Evolutionary conservation across 345 rosid species (phyloP), one percentile per base, ranked within the genome.

Genomic region (Stellera chamaejasme): DNA sequence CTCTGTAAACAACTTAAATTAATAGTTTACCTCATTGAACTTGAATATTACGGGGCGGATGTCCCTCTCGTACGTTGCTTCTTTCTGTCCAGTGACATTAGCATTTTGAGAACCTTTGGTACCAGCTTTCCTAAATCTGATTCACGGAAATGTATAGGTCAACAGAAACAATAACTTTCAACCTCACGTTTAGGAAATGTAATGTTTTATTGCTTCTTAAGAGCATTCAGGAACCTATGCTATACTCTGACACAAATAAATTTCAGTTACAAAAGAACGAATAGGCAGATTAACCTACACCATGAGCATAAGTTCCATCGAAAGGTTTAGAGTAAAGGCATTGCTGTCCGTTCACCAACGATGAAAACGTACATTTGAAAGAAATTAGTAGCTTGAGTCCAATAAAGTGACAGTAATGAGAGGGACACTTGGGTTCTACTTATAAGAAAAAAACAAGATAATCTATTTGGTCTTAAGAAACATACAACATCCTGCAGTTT

Each of bases 21-120:
- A 56, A 23, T 56, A 48, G 12, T 6, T 36, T 73, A 88, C 99
- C 96, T 92, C 99, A 57, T 92, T 92, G 58, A 67, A 92, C 78
- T 84, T 88, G 73, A 88, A 92, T 62, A 92, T 77, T 67, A 88
- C 61, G 57, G 97, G 98, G 4, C 75, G 83, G 27, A 72, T 73
- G 64, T 86, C 86, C 79, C 89, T 86, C 62, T 75, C 77, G 6
- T 61, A 74, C 12, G 84, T 73, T 50, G 71, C 66, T 50, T 64
- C 55, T 66, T 72, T 78, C 55, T 60, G 72, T 42, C 36, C 72
- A 25, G 60, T 72, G 56, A 50, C 62, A 66, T 77, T 81, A 45
- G 73, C 54, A 65, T 66, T 59, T 63, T 55, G 68, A 62, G 79
- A 77, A 75, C 69, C 80, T 64, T 70, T 71, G 52, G 73, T 60